phyloP scores from a whole-genome alignment of 768 basidiomycete species.

The Dioszegia hungarica region DNA sequence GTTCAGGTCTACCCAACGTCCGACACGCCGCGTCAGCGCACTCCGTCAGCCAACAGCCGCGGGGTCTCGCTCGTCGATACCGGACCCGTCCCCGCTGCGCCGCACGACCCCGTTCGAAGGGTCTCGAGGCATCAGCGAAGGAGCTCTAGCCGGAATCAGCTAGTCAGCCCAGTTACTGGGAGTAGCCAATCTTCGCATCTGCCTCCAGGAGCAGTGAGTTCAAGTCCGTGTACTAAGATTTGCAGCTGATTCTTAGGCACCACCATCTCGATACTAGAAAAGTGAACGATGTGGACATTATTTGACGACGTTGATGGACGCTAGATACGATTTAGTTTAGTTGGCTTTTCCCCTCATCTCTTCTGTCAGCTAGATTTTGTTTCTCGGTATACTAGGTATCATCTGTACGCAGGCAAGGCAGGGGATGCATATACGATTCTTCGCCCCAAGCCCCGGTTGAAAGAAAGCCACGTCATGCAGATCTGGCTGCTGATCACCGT shows the following conservation, averaged over 20 bases:
- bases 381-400: no score
- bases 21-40: conserved; percentile 47
- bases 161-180: conserved; percentile 27
- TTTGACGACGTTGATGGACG: not conserved
- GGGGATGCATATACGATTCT: no score
- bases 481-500: no score
- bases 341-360: no score
- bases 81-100: conserved; percentile 68
- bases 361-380: no score
- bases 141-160: conserved; percentile 30
- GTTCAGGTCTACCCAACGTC: conserved; percentile 30
- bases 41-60: conserved; percentile 50
- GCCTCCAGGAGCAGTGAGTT: conserved; percentile 46
- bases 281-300: not conserved
- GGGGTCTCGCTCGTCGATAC: conserved; percentile 75
- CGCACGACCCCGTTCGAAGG: conserved; percentile 58
- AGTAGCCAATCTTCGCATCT: conserved; percentile 20
- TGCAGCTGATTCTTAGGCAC: not conserved
- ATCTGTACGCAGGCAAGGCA: no score
- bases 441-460: no score
- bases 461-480: no score
- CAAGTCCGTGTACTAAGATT: not conserved
- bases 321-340: not conserved
- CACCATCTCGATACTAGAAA: not conserved
- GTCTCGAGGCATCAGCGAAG: conserved; percentile 59